Evolutionary conservation across 257 asterid species (phyloP).

Genomic region (Plantago major): DNA sequence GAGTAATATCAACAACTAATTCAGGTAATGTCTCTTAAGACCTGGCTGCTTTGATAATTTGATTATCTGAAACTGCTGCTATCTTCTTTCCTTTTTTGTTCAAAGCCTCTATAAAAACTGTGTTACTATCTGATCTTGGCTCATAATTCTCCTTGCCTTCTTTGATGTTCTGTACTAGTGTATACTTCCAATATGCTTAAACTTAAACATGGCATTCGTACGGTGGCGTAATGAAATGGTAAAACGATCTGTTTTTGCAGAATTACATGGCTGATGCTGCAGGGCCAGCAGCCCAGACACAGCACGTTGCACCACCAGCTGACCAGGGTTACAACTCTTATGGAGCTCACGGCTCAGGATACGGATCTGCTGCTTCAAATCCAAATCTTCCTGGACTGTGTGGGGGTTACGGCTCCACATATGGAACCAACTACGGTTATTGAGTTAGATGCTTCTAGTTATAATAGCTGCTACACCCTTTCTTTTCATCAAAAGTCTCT

Average conservation of each 20-base stretch:
- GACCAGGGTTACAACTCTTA: conserved; percentile 66
- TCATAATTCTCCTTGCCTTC: background rate
- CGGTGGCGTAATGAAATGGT: background rate
- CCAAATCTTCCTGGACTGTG: conserved; percentile 55
- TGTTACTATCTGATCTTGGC: too few relatives aligned
- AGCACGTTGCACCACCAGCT: conserved; percentile 34
- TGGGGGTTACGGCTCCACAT: conserved; percentile 68
- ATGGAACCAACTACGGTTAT: conserved; percentile 75
- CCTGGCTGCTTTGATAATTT: too few relatives aligned
- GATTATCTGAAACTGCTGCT: background rate
- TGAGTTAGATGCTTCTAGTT: conserved; percentile 25
- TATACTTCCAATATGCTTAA: background rate
- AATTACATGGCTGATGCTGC: conserved; percentile 67
- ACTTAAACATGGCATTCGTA: background rate
- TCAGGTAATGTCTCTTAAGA: background rate
- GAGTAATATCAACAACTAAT: conserved; percentile 9
- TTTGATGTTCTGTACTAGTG: background rate
- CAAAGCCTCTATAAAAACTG: background rate
- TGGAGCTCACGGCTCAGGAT: conserved; percentile 41
- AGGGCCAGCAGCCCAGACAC: conserved; percentile 43
- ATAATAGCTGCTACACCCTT: background rate
- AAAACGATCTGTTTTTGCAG: conserved; percentile 32
- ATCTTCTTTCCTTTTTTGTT: background rate
- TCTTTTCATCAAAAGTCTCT: background rate
- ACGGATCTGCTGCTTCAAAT: conserved; percentile 55